A percentile compares a stretch with the other conserved stretches of the same genome.
Evolutionary conservation across 768 basidiomycete genomes (phyloP).

Genomic region (Kwoniella sp.): DNA sequence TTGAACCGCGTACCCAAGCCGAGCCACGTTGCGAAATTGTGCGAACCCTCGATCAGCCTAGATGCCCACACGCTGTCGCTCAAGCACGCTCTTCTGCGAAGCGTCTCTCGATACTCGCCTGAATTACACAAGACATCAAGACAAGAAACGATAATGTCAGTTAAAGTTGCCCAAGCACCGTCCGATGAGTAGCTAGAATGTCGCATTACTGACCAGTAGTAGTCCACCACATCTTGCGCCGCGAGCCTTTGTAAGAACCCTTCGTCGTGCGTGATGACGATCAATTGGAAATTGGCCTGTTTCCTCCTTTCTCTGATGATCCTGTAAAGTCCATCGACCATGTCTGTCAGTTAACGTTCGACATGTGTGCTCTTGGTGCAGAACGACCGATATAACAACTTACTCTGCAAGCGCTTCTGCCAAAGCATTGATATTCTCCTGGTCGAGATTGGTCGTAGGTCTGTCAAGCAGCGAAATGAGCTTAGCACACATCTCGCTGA

Average conservation of each 20-base stretch:
- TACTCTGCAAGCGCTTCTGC: conserved; percentile 90
- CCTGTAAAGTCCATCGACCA: no score
- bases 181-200: no score
- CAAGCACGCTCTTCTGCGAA: conserved; percentile 70
- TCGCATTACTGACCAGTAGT: conserved; percentile 88
- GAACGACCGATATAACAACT: no score
- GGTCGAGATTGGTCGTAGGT: conserved; percentile 94
- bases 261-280: conserved; percentile 85
- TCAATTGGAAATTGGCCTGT: conserved; percentile 90
- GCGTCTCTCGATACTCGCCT: conserved; percentile 78
- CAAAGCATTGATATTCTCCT: conserved; percentile 92
- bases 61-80: conserved; percentile 40
- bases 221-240: conserved; percentile 87
- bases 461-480: conserved; percentile 9
- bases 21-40: neutral
- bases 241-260: conserved; percentile 88
- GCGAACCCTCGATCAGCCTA: neutral
- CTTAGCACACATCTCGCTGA: conserved; percentile 6
- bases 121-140: conserved; percentile 5
- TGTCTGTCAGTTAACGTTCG: no score
- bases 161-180: no score
- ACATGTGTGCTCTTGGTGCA: no score
- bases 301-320: conserved; percentile 91
- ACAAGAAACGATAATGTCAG: no score
- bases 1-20: neutral